A percentile compares a stretch with the other conserved stretches of the same genome.
These are phyloP conservation scores for Gelatoporia subvermispora DNA, from an alignment of 768 basidiomycete species.

Conservation along the genomic window DNA sequence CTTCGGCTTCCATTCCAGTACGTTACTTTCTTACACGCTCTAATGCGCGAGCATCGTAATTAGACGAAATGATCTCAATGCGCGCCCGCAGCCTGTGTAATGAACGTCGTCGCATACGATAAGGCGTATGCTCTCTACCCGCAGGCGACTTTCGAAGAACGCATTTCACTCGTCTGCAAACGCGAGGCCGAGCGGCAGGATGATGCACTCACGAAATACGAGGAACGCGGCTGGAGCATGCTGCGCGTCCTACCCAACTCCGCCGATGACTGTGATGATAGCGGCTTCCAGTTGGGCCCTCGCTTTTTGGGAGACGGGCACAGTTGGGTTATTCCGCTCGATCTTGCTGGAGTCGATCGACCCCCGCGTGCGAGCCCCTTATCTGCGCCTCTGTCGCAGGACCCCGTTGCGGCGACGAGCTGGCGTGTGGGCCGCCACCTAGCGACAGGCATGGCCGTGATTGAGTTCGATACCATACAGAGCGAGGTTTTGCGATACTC, in stretches of 20 bases:
- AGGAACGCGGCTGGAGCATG: constrained; percentile 31
- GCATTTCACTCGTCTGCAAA: constrained; percentile 18
- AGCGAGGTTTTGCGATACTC: too few species aligned
- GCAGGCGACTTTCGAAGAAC: constrained; percentile 32
- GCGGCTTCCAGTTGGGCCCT: constrained; percentile 9
- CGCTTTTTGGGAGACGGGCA: constrained; percentile 11
- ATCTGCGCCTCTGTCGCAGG: too few species aligned
- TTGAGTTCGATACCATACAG: too few species aligned
- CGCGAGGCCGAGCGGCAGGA: neutral
- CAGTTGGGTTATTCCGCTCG: constrained; percentile 11
- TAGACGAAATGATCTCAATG: neutral
- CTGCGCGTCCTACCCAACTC: neutral
- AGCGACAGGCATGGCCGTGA: too few species aligned
- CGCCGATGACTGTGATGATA: neutral
- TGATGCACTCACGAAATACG: neutral
- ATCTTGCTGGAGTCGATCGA: constrained; percentile 2
- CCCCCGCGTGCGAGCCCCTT: too few species aligned
- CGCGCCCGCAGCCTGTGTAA: constrained; percentile 30
- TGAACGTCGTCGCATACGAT: constrained; percentile 39
- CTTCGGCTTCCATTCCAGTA: constrained; percentile 46
- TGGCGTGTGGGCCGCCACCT: too few species aligned
- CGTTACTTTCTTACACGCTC: neutral
- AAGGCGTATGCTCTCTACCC: constrained; percentile 41
- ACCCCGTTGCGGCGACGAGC: too few species aligned
- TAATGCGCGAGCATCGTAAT: too few species aligned